Conservation (phyloP, 805 yeast genomes). For the Saccharomycopsis sp. region DNA sequence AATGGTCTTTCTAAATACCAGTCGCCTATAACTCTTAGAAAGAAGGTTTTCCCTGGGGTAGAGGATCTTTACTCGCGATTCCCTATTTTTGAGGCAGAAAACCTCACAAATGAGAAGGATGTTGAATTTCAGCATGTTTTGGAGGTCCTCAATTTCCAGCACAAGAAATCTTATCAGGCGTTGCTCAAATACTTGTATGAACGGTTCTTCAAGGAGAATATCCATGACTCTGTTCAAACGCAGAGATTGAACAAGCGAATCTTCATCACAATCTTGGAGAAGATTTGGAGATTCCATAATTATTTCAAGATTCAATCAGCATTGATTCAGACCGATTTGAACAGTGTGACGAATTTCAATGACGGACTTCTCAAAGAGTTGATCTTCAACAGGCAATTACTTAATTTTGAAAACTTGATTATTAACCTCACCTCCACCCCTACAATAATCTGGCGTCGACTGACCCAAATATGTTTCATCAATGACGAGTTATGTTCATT, state of each 20-base stretch:
- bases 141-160: constrained; percentile 15
- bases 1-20: constrained; percentile 12
- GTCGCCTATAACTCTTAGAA: constrained; percentile 17
- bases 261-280: constrained; percentile 20
- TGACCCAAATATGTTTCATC: constrained; percentile 78
- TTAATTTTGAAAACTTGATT: constrained; percentile 36
- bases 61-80: constrained; percentile 19
- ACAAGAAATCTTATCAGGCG: constrained; percentile 20
- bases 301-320: constrained; percentile 21
- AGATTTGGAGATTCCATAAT: constrained; percentile 19
- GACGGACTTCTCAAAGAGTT: constrained; percentile 29
- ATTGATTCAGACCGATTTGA: constrained; percentile 18
- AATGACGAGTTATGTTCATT: constrained; percentile 68
- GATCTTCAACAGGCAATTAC: constrained; percentile 25
- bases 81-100: constrained; percentile 18
- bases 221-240: background rate
- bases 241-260: constrained; percentile 8
- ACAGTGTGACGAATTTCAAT: constrained; percentile 13
- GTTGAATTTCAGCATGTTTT: constrained; percentile 13
- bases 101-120: background rate
- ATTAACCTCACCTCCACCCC: constrained; percentile 61
- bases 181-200: constrained; percentile 21
- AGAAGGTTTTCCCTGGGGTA: constrained; percentile 18
- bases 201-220: constrained; percentile 7
- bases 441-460: constrained; percentile 77